A percentile compares a stretch with the other conserved stretches of the same genome.
phyloP scores from a whole-genome alignment of 352 stramenopile species.

The Achlya hypogyna region DNA sequence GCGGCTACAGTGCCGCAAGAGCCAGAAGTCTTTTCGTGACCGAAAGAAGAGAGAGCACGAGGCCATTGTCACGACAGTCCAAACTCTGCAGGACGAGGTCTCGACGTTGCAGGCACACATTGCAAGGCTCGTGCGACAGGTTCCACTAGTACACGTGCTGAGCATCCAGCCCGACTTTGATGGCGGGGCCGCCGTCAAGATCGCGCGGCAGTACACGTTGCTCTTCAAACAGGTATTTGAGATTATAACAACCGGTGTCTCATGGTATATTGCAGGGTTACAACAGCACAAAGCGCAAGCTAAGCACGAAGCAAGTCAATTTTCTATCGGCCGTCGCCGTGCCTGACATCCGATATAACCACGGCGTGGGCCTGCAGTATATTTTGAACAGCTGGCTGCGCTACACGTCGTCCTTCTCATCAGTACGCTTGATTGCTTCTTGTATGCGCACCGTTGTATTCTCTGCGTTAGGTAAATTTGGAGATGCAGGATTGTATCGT shows the following conservation, averaged over 20 bases:
- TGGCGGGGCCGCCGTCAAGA: slow-evolving; percentile 2
- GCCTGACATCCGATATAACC: background rate
- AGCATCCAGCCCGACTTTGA: slow-evolving; percentile 16
- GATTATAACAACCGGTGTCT: background rate
- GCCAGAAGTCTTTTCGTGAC: slow-evolving; percentile 18
- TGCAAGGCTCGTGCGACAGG: slow-evolving; percentile 1
- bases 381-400: slow-evolving; percentile 15
- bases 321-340: slow-evolving; percentile 3
- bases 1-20: slow-evolving; percentile 15
- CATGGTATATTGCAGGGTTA: slow-evolving; percentile 9
- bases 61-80: background rate
- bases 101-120: background rate
- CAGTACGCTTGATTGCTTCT: background rate
- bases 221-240: slow-evolving; percentile 16
- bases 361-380: slow-evolving; percentile 2
- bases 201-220: slow-evolving; percentile 12
- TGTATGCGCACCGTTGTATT: background rate
- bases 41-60: slow-evolving; percentile 18
- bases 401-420: slow-evolving; percentile 15
- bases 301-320: background rate
- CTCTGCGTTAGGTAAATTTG: background rate
- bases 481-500: slow-evolving; percentile 6
- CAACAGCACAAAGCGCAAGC: background rate
- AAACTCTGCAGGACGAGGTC: slow-evolving; percentile 7
- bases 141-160: background rate